Evolutionary conservation across 768 basidiomycete genomes (phyloP).

Genomic region (Tylopilus balloui): DNA sequence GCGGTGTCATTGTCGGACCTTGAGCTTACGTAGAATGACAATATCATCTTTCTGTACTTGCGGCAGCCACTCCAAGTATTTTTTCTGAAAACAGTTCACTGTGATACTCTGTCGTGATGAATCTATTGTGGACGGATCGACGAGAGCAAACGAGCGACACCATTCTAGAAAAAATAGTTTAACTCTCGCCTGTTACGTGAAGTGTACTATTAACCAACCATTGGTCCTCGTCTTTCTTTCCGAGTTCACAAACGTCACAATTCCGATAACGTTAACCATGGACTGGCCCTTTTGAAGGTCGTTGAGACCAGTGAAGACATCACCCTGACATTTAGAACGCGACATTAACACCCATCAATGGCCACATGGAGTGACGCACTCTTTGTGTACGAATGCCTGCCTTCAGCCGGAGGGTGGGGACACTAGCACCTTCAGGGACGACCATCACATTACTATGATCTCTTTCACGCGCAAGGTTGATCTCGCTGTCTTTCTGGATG

Average conservation of each 20-base stretch:
- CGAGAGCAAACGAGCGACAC: constrained; percentile 40
- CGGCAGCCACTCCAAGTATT: constrained; percentile 48
- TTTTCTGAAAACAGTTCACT: constrained; percentile 51
- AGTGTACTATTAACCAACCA: constrained; percentile 20
- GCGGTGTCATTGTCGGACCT: constrained; percentile 33
- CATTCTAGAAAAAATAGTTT: constrained; percentile 38
- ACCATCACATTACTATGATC: background rate
- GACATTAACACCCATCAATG: background rate
- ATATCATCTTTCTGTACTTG: constrained; percentile 44
- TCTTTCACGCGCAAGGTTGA: background rate
- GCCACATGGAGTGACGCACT: constrained; percentile 16
- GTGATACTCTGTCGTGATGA: constrained; percentile 24
- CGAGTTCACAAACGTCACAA: constrained; percentile 22
- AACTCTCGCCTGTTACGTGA: background rate
- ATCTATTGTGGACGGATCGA: constrained; percentile 48
- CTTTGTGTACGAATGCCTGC: constrained; percentile 28
- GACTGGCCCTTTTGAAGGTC: constrained; percentile 12
- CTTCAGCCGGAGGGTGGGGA: constrained; percentile 4
- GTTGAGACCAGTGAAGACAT: constrained; percentile 19
- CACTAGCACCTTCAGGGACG: background rate
- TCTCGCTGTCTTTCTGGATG: background rate
- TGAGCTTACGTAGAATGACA: constrained; percentile 46
- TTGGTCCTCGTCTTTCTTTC: constrained; percentile 19
- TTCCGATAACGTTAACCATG: constrained; percentile 29
- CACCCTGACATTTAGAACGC: constrained; percentile 20